Evolutionary conservation across 768 basidiomycete genomes (phyloP).

Genomic region (Leccinum variicolor): DNA sequence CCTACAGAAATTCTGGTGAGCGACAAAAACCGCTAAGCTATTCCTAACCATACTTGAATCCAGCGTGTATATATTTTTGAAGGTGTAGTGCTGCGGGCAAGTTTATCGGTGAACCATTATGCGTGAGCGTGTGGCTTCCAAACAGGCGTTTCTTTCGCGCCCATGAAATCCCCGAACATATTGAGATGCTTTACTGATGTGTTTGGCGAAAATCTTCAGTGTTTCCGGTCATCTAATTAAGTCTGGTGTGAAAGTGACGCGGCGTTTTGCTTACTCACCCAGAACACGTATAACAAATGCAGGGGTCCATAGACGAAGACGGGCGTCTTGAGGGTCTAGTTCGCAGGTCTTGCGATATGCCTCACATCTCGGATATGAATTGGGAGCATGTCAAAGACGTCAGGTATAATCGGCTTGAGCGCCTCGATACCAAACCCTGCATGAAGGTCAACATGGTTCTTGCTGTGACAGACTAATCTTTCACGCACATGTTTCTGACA

Average conservation of each 20-base stretch:
- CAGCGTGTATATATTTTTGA: no score
- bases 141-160: constrained; percentile 5
- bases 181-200: constrained; percentile 13
- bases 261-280: constrained; percentile 1
- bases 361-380: not conserved
- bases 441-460: not conserved
- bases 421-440: constrained; percentile 11
- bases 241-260: not conserved
- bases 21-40: no score
- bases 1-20: no score
- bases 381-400: constrained; percentile 10
- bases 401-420: constrained; percentile 4
- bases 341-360: not conserved
- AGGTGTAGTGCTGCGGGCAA: no score
- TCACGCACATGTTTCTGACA: constrained; percentile 46
- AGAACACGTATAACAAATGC: constrained; percentile 14
- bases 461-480: constrained; percentile 18
- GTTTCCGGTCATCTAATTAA: constrained; percentile 6
- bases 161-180: constrained; percentile 5
- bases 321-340: constrained; percentile 2
- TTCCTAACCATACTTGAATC: no score
- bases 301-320: constrained; percentile 8
- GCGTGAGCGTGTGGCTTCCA: constrained; percentile 8
- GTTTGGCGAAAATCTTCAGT: constrained; percentile 17
- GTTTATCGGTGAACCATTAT: no score